A percentile compares a stretch with the other conserved stretches of the same genome.
Evolutionary conservation across 257 asterid species (phyloP).

Genomic region (Capsicum baccatum): DNA sequence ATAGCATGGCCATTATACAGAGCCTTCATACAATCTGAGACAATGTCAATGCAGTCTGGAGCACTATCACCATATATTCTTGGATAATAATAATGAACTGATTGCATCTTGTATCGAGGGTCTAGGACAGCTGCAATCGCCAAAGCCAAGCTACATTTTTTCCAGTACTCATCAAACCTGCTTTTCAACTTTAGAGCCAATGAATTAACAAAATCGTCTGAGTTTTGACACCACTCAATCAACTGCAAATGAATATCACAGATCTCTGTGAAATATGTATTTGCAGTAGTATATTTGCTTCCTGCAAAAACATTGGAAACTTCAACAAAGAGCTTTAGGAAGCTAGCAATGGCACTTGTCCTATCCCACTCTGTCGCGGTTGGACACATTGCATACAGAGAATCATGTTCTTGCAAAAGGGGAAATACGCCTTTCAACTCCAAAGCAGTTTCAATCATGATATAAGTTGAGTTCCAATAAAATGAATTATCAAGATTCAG

Average conservation of each 20-base stretch:
- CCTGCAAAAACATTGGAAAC: conserved; percentile 71
- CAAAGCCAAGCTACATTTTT: conserved; percentile 95
- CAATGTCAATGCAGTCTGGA: conserved; percentile 68
- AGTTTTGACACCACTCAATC: conserved; percentile 90
- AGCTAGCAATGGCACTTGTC: conserved; percentile 63
- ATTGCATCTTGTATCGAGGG: conserved; percentile 86
- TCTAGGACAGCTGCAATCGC: conserved; percentile 94
- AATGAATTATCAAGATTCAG: conserved; percentile 62
- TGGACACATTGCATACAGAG: conserved; percentile 60
- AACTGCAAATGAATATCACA: conserved; percentile 89
- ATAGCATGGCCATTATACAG: conserved; percentile 79
- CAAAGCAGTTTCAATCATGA: conserved; percentile 81
- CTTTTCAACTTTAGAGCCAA: conserved; percentile 83
- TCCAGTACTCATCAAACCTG: conserved; percentile 93
- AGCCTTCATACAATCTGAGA: conserved; percentile 84
- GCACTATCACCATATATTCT: conserved; percentile 75
- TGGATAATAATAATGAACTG: conserved; percentile 87
- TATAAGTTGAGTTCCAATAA: conserved; percentile 80
- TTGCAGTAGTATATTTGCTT: conserved; percentile 70
- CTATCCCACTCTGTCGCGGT: conserved; percentile 77
- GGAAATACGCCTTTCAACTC: conserved; percentile 75
- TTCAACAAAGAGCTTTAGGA: conserved; percentile 80
- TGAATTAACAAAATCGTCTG: conserved; percentile 78
- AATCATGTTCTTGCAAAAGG: conserved; percentile 77
- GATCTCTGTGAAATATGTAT: conserved; percentile 75